These are phyloP conservation scores for Dactylellina sp. DNA, from an alignment of 2,329 filamentous ascomycete species.

Conservation along the genomic window DNA sequence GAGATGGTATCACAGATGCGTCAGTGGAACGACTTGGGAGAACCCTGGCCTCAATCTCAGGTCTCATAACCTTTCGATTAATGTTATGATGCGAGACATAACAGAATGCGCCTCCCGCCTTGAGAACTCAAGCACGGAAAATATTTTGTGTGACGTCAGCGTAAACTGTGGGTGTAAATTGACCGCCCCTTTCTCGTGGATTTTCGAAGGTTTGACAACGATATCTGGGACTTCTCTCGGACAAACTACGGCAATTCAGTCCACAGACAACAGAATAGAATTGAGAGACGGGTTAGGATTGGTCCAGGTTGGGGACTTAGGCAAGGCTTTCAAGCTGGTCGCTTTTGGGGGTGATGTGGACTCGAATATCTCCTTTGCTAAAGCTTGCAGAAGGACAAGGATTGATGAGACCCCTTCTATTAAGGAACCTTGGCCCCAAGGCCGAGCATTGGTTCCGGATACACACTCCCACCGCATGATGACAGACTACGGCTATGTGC, in stretches of 20 bases:
- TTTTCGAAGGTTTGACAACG: constrained; percentile 59
- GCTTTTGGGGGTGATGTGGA: constrained; percentile 58
- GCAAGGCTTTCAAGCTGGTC: constrained; percentile 59
- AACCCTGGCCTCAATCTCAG: constrained; percentile 41
- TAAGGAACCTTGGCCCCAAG: constrained; percentile 33
- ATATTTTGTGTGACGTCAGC: constrained; percentile 58
- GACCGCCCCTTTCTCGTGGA: constrained; percentile 58
- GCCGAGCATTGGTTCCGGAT: constrained; percentile 60
- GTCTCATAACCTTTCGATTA: constrained; percentile 60
- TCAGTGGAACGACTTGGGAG: constrained; percentile 58
- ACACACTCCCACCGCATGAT: constrained; percentile 59
- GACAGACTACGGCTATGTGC: constrained; percentile 11
- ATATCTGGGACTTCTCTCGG: constrained; percentile 59
- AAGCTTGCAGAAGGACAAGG: constrained; percentile 53
- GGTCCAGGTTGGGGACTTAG: constrained; percentile 60
- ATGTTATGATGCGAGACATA: constrained; percentile 50
- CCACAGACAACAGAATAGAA: constrained; percentile 57
- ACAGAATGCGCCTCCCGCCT: constrained; percentile 58
- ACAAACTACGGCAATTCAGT: constrained; percentile 22
- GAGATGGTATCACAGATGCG: constrained; percentile 7
- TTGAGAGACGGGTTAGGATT: constrained; percentile 60
- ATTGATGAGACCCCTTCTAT: constrained; percentile 24
- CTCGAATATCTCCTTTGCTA: constrained; percentile 55
- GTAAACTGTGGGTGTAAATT: constrained; percentile 61
- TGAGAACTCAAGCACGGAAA: constrained; percentile 58